phyloP scores from a whole-genome alignment of 2,329 filamentous ascomycete genomes.

The Didymella lethalis region DNA sequence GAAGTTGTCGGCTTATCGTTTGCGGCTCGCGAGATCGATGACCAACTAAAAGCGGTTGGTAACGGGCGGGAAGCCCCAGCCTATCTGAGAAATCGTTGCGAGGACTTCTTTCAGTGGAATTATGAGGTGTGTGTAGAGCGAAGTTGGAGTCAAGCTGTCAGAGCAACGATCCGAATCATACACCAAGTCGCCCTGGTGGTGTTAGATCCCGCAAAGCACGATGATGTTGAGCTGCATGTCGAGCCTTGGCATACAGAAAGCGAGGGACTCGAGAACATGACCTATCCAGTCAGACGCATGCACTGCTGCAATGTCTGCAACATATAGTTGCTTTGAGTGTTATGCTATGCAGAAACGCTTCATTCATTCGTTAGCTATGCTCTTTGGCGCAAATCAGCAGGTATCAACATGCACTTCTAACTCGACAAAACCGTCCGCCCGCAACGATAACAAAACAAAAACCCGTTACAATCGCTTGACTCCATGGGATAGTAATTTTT shows the following conservation, averaged over 20 bases:
- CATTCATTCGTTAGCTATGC: slow-evolving; percentile 18
- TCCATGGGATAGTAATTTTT: neutral
- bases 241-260: slow-evolving; percentile 1
- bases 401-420: slow-evolving; percentile 11
- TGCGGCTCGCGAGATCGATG: slow-evolving; percentile 15
- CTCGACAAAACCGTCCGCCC: slow-evolving; percentile 8
- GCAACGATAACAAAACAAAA: slow-evolving; percentile 8
- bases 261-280: neutral
- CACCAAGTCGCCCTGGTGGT: slow-evolving; percentile 7
- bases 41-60: slow-evolving; percentile 23
- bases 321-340: neutral
- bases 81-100: slow-evolving; percentile 37
- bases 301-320: neutral
- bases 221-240: slow-evolving; percentile 19
- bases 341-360: slow-evolving; percentile 1
- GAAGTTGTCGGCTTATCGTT: slow-evolving; percentile 38
- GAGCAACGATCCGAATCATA: slow-evolving; percentile 1
- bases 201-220: slow-evolving; percentile 14
- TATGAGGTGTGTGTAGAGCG: neutral
- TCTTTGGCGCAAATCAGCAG: slow-evolving; percentile 5
- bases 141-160: neutral
- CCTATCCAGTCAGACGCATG: neutral
- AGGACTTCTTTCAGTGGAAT: slow-evolving; percentile 13
- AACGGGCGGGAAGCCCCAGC: slow-evolving; percentile 8
- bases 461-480: slow-evolving; percentile 9